Conservation (phyloP, 768 basidiomycete genomes). For the Leccinum broughii region DNA sequence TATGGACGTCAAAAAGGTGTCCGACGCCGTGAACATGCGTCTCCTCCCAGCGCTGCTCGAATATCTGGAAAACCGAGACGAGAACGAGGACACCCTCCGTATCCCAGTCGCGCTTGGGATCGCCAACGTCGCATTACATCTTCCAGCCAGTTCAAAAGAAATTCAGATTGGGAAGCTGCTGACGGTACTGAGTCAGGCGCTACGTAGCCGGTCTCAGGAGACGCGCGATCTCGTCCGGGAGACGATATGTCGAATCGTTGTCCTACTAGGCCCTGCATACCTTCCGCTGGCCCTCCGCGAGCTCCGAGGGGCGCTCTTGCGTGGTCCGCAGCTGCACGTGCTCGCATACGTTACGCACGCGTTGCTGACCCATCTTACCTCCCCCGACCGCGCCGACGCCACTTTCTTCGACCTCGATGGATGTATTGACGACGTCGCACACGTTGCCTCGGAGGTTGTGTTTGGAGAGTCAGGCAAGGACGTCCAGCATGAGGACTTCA, state of each 20-base stretch:
- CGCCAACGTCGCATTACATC: conserved; percentile 76
- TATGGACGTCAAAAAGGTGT: conserved; percentile 44
- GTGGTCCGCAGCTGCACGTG: conserved; percentile 94
- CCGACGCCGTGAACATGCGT: conserved; percentile 71
- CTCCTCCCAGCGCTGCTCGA: conserved; percentile 78
- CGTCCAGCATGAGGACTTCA: conserved; percentile 85
- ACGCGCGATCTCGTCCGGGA: conserved; percentile 85
- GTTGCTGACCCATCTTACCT: conserved; percentile 77
- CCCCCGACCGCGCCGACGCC: conserved; percentile 48
- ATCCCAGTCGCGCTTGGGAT: conserved; percentile 90
- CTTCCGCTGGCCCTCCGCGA: conserved; percentile 76
- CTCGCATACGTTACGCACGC: conserved; percentile 84
- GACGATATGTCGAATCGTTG: conserved; percentile 76
- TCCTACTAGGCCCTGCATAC: conserved; percentile 69
- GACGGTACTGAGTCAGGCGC: conserved; percentile 83
- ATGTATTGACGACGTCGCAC: conserved; percentile 75
- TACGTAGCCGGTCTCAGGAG: conserved; percentile 93
- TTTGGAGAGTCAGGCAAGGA: conserved; percentile 95
- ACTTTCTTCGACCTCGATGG: conserved; percentile 68
- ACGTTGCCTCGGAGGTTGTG: conserved; percentile 84
- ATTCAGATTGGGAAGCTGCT: conserved; percentile 74
- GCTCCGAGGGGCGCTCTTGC: conserved; percentile 76
- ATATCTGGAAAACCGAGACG: conserved; percentile 82
- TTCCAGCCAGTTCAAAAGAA: conserved; percentile 64
- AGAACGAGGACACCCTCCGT: conserved; percentile 80